Evolutionary conservation across 73 alveolate genomes (phyloP), one percentile per base, ranked within the genome.

Genomic region (Paramecium tetraurelia): DNA sequence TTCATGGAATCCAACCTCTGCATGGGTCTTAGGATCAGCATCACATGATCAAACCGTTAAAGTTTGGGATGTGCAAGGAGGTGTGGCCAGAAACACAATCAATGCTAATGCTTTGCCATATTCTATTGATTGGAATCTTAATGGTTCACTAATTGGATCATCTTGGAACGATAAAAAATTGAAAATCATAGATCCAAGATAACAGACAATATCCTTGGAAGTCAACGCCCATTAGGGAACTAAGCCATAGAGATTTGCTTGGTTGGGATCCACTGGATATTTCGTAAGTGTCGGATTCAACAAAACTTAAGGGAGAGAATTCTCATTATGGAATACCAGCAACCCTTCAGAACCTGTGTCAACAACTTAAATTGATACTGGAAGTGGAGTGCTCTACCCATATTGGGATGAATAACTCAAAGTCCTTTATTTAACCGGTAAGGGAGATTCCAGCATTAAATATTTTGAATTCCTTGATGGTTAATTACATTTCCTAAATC

Each of bases 51-150:
- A 94, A 89, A 95, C 85, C 2, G 85, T 46, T 24, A 44, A 71
- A 63, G 98, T 98, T 20, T 98, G 99, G 99, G 97, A 98, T 95
- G 93, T 97, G 92, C 89, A 96, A 50, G 97, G 92, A 83, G 85
- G 95, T 16, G 75, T 46, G 18, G 94, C 80, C 24, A 95, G 48
- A 10, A 68, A 84, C 4, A 63, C 95, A 1, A 59, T 69, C 20
- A 83, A 58, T 24, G 92, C 85, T 29, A 58, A 53, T 71, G 90
- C 58, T 70, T 84, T 63, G 85, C 93, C 96, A 35, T 93, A 76
- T 50, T 86, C 92, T 71, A 76, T 96, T 46, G 99, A 96, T 80
- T 98, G 99, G 99, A 92, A 94, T 85, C 96, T 94, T 57, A 94
- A 96, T 90, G 99, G 99, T 8, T 86, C 97, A 41, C 57, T 95